Evolutionary conservation across 805 yeast genomes (phyloP).

Genomic region (Ogataea zsoltii): DNA sequence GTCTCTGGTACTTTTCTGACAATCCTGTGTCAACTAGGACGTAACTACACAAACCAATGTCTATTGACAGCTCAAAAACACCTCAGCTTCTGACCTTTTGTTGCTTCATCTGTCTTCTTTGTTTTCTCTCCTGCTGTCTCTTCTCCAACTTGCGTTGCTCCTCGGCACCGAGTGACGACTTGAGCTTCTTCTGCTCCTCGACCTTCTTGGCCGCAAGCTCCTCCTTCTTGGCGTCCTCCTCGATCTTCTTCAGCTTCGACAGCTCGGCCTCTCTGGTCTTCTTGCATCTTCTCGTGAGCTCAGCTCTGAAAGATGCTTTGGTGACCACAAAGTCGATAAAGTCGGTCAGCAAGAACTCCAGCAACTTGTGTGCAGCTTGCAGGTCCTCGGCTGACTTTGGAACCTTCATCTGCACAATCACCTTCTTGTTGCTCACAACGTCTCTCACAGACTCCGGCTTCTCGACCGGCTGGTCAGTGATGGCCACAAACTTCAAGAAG

Average conservation of each 20-base stretch:
- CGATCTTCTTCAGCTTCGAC: constrained; percentile 65
- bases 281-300: constrained; percentile 71
- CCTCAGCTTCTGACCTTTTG: constrained; percentile 46
- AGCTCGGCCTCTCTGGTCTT: constrained; percentile 77
- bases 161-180: constrained; percentile 67
- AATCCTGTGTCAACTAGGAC: constrained; percentile 4
- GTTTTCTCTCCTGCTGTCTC: constrained; percentile 79
- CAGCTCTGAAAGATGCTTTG: constrained; percentile 64
- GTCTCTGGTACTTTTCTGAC: not conserved
- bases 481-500: constrained; percentile 64
- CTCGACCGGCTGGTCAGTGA: constrained; percentile 81
- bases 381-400: constrained; percentile 52
- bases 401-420: constrained; percentile 55
- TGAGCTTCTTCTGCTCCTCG: constrained; percentile 64
- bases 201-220: constrained; percentile 68
- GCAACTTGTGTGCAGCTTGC: constrained; percentile 53
- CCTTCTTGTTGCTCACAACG: constrained; percentile 51
- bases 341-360: constrained; percentile 55
- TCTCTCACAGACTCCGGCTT: constrained; percentile 66
- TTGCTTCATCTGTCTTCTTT: constrained; percentile 68
- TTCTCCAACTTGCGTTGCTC: constrained; percentile 78
- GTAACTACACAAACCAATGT: not conserved
- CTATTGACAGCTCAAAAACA: not conserved
- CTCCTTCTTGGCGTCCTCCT: constrained; percentile 67
- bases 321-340: constrained; percentile 32